Percentiles rank a stretch among this genome's conserved stretches.
Conservation (phyloP, 495 filamentous ascomycete genomes). For the Cudoniella acicularis region DNA sequence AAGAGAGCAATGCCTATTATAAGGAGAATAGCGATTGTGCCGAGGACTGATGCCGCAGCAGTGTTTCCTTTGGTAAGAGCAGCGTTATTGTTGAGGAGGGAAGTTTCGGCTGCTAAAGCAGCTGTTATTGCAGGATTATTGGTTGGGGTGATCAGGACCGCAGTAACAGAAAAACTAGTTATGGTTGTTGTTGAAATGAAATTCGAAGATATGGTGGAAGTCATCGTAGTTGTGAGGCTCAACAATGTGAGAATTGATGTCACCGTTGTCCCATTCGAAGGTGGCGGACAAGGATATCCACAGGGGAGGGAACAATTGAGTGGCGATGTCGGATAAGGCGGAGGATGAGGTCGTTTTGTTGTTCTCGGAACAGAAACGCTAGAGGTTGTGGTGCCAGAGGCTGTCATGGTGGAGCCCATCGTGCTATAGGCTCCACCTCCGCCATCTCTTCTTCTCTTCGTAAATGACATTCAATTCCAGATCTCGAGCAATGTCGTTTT, state of each 20-base stretch:
- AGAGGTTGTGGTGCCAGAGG: background rate
- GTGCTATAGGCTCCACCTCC: background rate
- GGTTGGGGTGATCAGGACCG: background rate
- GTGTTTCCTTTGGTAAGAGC: constrained; percentile 3
- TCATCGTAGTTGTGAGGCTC: constrained; percentile 7
- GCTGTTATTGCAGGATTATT: background rate
- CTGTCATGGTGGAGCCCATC: background rate
- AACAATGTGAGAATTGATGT: background rate
- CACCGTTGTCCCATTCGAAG: constrained; percentile 1
- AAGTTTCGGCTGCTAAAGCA: constrained; percentile 2
- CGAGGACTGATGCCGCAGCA: constrained; percentile 21
- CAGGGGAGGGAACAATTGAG: background rate
- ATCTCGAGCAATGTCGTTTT: background rate
- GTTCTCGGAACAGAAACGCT: too few species aligned
- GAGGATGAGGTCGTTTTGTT: background rate
- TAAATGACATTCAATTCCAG: background rate
- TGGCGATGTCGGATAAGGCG: background rate
- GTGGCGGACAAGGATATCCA: background rate
- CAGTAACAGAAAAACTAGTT: background rate
- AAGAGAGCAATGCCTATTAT: constrained; percentile 16
- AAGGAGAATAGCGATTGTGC: constrained; percentile 20
- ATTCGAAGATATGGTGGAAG: constrained; percentile 2
- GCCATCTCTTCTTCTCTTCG: background rate
- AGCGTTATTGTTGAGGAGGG: background rate
- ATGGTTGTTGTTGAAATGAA: constrained; percentile 4